A percentile compares a stretch with the other conserved stretches of the same genome.
These are phyloP conservation scores for Coemansia sp. DNA, from an alignment of 192 early-diverging fungal species.

Conservation along the genomic window DNA sequence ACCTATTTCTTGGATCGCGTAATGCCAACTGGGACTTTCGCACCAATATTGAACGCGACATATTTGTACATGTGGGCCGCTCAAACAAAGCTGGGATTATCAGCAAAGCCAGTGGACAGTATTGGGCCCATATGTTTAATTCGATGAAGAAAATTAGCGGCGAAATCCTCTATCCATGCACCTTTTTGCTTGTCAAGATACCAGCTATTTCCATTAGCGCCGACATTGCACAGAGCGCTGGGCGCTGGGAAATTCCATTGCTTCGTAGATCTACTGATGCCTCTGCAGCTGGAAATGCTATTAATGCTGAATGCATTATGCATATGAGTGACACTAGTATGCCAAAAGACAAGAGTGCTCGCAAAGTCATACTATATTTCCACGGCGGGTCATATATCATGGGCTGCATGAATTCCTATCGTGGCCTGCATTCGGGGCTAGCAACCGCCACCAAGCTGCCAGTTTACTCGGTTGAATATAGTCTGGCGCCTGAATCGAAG, in stretches of 20 bases:
- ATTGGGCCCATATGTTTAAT: constrained; percentile 2
- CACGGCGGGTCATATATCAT: constrained; percentile 76
- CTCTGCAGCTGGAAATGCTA: background rate
- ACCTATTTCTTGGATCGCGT: constrained; percentile 7
- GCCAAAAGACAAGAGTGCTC: background rate
- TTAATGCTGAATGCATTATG: constrained; percentile 22
- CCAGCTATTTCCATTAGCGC: background rate
- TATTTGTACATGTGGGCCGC: constrained; percentile 15
- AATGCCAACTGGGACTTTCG: constrained; percentile 17
- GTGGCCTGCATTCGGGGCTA: constrained; percentile 44
- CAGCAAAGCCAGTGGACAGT: background rate
- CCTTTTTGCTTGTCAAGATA: background rate
- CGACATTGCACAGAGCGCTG: background rate
- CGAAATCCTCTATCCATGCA: background rate
- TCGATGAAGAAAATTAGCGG: background rate
- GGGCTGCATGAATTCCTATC: constrained; percentile 39
- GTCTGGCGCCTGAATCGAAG: constrained; percentile 75
- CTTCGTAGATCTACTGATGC: background rate
- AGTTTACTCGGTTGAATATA: constrained; percentile 66
- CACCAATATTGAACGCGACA: constrained; percentile 30
- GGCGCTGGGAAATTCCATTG: background rate
- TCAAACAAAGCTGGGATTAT: background rate
- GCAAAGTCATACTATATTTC: constrained; percentile 58
- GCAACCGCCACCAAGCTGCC: constrained; percentile 45
- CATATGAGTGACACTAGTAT: background rate